phyloP scores from a whole-genome alignment of 371 early-diverging fungal species.

The Mucor circinelloides region DNA sequence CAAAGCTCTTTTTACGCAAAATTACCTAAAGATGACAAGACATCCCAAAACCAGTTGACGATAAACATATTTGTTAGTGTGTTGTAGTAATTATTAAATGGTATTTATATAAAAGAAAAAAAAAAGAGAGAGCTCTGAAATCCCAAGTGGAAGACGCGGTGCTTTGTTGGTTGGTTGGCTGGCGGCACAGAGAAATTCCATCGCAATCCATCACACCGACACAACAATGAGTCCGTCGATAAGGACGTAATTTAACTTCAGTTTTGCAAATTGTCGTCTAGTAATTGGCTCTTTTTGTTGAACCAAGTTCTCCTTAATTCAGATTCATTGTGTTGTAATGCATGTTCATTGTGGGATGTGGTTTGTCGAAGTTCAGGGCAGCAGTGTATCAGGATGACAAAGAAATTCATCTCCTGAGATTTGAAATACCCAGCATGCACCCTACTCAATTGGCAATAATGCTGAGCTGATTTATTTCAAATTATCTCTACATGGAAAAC shows the following conservation, averaged over 20 bases:
- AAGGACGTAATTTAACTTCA: background rate
- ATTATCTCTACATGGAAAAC: background rate
- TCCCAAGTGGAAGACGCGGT: background rate
- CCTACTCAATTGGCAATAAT: background rate
- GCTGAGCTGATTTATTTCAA: background rate
- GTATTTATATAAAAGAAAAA: background rate
- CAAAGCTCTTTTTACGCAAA: background rate
- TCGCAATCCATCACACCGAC: background rate
- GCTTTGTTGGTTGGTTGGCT: background rate
- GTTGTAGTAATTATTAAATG: constrained; percentile 1
- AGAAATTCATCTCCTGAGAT: background rate
- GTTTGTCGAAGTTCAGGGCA: background rate
- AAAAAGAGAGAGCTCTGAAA: background rate
- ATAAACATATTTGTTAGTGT: constrained; percentile 14
- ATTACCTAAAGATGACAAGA: constrained; percentile 23
- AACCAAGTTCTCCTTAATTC: background rate
- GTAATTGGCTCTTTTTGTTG: background rate
- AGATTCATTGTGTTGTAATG: background rate
- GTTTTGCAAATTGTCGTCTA: background rate
- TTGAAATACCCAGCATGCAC: background rate
- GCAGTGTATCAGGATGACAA: background rate
- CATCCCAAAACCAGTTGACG: constrained; percentile 27
- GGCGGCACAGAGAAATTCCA: constrained; percentile 1
- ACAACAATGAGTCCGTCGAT: background rate
- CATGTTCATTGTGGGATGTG: background rate